phyloP scores from a whole-genome alignment of 2,329 filamentous ascomycete genomes.

The Alternaria atra region DNA sequence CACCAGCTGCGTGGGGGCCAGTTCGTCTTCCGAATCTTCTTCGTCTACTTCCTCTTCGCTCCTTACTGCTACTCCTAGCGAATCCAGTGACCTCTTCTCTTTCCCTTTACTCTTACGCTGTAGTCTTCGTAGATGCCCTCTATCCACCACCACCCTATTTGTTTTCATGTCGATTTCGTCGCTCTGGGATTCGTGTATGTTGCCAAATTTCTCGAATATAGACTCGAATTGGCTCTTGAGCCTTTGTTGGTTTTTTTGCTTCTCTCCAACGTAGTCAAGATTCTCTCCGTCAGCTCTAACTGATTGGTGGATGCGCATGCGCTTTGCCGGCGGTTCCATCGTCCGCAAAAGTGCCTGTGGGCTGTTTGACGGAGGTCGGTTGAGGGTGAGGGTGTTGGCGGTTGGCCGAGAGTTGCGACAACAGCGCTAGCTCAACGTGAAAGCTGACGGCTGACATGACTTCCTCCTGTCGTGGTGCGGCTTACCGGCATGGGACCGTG shows the following conservation, averaged over 20 bases:
- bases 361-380: not conserved
- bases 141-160: slow-evolving; percentile 83
- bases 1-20: slow-evolving; percentile 34
- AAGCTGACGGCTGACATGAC: too few species aligned
- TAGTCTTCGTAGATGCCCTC: slow-evolving; percentile 80
- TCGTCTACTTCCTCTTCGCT: slow-evolving; percentile 27
- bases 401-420: too few species aligned
- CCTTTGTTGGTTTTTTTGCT: slow-evolving; percentile 50
- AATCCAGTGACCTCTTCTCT: slow-evolving; percentile 32
- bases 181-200: slow-evolving; percentile 81
- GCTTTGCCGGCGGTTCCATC: slow-evolving; percentile 70
- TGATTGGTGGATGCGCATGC: slow-evolving; percentile 60
- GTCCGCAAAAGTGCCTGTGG: not conserved
- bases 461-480: too few species aligned
- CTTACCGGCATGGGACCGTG: too few species aligned
- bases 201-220: slow-evolving; percentile 89
- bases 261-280: slow-evolving; percentile 49
- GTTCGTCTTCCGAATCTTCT: slow-evolving; percentile 38
- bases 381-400: too few species aligned
- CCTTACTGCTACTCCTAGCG: slow-evolving; percentile 41
- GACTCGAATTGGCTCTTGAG: slow-evolving; percentile 77
- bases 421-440: too few species aligned
- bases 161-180: slow-evolving; percentile 90
- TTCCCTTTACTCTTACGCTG: slow-evolving; percentile 36
- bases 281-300: slow-evolving; percentile 47